Evolutionary conservation across 2,329 filamentous ascomycete species (phyloP).

Genomic region (Thielaviopsis populi): DNA sequence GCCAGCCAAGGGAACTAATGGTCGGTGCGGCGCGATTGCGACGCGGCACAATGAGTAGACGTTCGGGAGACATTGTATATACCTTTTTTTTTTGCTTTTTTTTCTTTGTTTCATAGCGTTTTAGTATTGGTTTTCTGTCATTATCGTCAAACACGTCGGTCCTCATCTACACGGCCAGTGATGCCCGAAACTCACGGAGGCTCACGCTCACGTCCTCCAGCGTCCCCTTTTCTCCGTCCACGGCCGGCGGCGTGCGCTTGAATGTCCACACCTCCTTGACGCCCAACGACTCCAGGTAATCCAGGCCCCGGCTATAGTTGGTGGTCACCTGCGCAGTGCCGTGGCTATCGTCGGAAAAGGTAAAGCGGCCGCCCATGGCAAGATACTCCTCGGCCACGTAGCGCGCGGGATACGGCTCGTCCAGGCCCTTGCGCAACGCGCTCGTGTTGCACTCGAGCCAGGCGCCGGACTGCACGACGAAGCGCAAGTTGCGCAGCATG

Average conservation of each 20-base stretch:
- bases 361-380: constrained; percentile 61
- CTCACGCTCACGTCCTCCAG: constrained; percentile 32
- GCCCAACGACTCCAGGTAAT: constrained; percentile 53
- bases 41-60: no score
- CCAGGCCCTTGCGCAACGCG: constrained; percentile 74
- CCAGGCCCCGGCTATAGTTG: constrained; percentile 58
- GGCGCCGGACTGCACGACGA: constrained; percentile 58
- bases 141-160: neutral
- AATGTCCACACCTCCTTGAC: constrained; percentile 48
- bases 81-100: neutral
- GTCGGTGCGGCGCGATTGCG: neutral
- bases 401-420: constrained; percentile 73
- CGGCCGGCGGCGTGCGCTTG: constrained; percentile 24
- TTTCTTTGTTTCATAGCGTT: neutral
- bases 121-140: neutral
- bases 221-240: constrained; percentile 23
- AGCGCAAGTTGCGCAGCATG: constrained; percentile 58
- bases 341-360: constrained; percentile 90
- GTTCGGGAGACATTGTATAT: neutral
- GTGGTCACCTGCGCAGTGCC: constrained; percentile 74
- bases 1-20: neutral
- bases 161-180: constrained; percentile 17
- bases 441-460: constrained; percentile 83
- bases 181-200: constrained; percentile 27
- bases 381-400: constrained; percentile 65